Evolutionary conservation across 192 early-diverging fungal species (phyloP).

Genomic region (Backusella liffmaniae): DNA sequence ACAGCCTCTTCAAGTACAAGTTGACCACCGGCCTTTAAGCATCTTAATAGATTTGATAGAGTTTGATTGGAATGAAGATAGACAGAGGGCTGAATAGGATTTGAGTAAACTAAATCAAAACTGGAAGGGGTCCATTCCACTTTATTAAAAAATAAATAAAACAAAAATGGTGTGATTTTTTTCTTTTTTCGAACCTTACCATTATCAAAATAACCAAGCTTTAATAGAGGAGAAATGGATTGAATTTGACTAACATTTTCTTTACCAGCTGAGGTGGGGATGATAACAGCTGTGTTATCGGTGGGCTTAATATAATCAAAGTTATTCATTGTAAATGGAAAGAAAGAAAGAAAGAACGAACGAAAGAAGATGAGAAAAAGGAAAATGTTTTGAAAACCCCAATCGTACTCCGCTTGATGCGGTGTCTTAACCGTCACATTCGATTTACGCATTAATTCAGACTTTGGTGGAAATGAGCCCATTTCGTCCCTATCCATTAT

Average conservation of each 20-base stretch:
- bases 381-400: neutral
- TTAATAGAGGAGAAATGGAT: neutral
- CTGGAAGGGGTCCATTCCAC: slow-evolving; percentile 27
- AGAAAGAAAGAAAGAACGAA: neutral
- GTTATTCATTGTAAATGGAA: neutral
- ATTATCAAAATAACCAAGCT: neutral
- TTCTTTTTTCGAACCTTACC: neutral
- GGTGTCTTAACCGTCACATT: no score
- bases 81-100: slow-evolving; percentile 49
- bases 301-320: neutral
- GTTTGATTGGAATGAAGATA: slow-evolving; percentile 62
- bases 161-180: neutral
- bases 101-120: slow-evolving; percentile 62
- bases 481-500: no score
- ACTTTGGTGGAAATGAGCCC: no score
- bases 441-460: no score
- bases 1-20: slow-evolving; percentile 73
- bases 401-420: neutral
- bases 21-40: slow-evolving; percentile 67
- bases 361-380: neutral
- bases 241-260: neutral
- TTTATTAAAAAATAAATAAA: neutral
- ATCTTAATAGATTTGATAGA: slow-evolving; percentile 57
- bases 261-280: neutral
- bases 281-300: neutral